Base-by-base conservation (phyloP, 2,329 filamentous ascomycete genomes). In the Aureobasidium uvarum region DNA sequence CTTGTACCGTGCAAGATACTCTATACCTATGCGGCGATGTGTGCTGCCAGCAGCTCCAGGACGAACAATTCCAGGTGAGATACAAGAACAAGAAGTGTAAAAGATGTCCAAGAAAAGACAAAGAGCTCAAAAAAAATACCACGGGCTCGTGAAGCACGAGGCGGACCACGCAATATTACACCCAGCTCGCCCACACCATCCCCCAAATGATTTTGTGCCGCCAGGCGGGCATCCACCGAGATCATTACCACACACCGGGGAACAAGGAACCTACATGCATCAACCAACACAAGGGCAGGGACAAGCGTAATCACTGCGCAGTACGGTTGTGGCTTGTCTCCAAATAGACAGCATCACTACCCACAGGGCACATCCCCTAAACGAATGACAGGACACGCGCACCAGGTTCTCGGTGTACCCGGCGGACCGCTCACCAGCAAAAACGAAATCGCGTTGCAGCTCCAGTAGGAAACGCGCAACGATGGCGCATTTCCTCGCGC, bases 161-260 rank as follows among this genome's bases (percentile, higher is more conserved):
- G 41, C 41, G 56, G 11, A 60, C 56, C 43, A 60, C 56, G 56
- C 56, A 60, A 55, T n/a, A 51, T 48, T 48, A 60, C 56, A 48
- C n/a, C 43, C 45, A 25, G 14, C 51, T 36, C 55, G 43, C 25
- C 52, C 25, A 39, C 39, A 59, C 11, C 55, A 46, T 58, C 10
- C 38, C 28, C 6, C n/a, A 48, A 33, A 45, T n/a, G 16, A 58
- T 36, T 33, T 31, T 23, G 23, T 58, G 54, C 52, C 52, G 54
- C 23, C 18, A 31, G 18, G 39, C 52, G n/a, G n/a, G 36, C 39
- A 23, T 13, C 36, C 33, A 13, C 33, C 33, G 25, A 13, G 11
- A 58, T 45, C 20, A 48, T 60, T 60, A 60, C 41, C 41, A 60
- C 56, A 41, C 33, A 7, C 41, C 56, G 56, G 56, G 56, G 56